Percentiles rank a stretch among this genome's conserved stretches.
phyloP scores from a whole-genome alignment of 768 basidiomycete genomes.

The Astraeus odoratus region DNA sequence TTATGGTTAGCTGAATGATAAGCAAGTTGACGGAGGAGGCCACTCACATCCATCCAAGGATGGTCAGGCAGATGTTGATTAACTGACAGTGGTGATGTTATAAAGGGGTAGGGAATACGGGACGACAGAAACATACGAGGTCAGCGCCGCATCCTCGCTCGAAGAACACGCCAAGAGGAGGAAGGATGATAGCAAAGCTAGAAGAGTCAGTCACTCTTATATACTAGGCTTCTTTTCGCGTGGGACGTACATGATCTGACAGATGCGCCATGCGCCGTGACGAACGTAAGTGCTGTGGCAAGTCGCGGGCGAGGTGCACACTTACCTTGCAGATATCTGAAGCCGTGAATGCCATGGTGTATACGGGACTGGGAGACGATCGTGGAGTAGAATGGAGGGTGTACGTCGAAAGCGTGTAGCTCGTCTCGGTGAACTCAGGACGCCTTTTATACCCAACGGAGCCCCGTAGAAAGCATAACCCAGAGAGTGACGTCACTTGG shows the following conservation, averaged over 20 bases:
- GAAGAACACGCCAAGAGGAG: slow-evolving; percentile 83
- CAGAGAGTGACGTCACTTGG: too few species aligned
- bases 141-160: slow-evolving; percentile 81
- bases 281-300: not conserved
- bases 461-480: too few species aligned
- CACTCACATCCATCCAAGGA: slow-evolving; percentile 71
- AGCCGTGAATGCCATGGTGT: slow-evolving; percentile 59
- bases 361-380: slow-evolving; percentile 3
- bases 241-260: slow-evolving; percentile 39
- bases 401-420: too few species aligned
- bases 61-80: slow-evolving; percentile 78
- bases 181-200: slow-evolving; percentile 65
- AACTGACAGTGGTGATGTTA: slow-evolving; percentile 24
- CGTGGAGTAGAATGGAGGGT: not conserved
- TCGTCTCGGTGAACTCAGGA: too few species aligned
- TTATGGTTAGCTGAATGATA: slow-evolving; percentile 3
- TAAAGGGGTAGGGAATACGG: not conserved
- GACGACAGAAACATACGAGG: slow-evolving; percentile 42
- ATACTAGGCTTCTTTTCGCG: too few species aligned
- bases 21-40: not conserved
- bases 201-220: too few species aligned
- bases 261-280: not conserved
- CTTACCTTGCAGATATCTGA: slow-evolving; percentile 76
- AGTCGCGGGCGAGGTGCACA: slow-evolving; percentile 1
- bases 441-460: too few species aligned